Conservation (phyloP, 2,329 filamentous ascomycete species). For the Cladosporium colombiae region DNA sequence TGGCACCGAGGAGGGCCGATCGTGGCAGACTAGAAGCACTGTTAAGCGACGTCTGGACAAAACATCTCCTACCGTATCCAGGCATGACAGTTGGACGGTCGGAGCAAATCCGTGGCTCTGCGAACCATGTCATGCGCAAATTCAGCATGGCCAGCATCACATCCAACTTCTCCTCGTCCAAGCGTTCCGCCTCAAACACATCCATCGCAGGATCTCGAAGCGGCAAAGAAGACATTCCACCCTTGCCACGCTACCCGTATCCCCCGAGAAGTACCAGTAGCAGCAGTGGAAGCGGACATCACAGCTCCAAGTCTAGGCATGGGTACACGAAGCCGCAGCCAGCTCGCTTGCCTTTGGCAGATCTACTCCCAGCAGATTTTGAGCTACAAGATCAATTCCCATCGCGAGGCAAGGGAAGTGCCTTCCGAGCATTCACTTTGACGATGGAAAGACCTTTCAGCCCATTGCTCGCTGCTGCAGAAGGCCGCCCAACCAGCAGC, state of each 20-base stretch:
- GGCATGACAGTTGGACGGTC: slow-evolving; percentile 69
- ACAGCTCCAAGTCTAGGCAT: neutral
- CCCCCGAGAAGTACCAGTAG: neutral
- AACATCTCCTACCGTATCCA: slow-evolving; percentile 76
- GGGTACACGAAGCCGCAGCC: neutral
- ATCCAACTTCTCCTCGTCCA: slow-evolving; percentile 72
- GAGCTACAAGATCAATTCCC: slow-evolving; percentile 38
- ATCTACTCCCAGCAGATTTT: slow-evolving; percentile 50
- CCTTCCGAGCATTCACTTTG: slow-evolving; percentile 35
- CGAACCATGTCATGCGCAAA: slow-evolving; percentile 84
- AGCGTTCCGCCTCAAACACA: slow-evolving; percentile 64
- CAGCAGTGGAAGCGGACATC: neutral
- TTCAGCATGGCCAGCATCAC: slow-evolving; percentile 80
- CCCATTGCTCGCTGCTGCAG: slow-evolving; percentile 30
- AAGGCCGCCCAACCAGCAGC: slow-evolving; percentile 21
- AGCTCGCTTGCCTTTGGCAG: slow-evolving; percentile 14
- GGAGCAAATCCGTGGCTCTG: slow-evolving; percentile 75
- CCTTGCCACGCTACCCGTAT: slow-evolving; percentile 2
- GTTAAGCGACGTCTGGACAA: slow-evolving; percentile 80
- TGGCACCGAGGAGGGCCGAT: slow-evolving; percentile 74
- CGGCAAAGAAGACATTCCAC: slow-evolving; percentile 34
- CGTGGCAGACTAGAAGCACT: slow-evolving; percentile 73
- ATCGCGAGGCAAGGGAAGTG: slow-evolving; percentile 28
- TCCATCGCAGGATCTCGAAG: slow-evolving; percentile 36
- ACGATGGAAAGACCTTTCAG: slow-evolving; percentile 39